phyloP scores from a whole-genome alignment of 1,139 yeast species.

The Lodderomyces elongisporus region DNA sequence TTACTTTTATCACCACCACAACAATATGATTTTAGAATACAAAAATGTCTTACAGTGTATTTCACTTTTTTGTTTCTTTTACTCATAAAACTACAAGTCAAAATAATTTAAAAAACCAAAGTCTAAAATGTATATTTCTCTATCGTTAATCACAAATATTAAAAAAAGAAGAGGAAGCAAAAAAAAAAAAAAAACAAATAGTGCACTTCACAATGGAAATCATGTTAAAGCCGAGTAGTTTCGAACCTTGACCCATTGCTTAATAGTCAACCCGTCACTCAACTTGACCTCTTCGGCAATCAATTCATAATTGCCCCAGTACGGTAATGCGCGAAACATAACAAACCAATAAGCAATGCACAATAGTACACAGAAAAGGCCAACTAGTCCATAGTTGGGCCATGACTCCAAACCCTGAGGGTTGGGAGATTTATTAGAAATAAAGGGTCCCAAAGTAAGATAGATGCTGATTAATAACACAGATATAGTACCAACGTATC shows the following conservation, averaged over 20 bases:
- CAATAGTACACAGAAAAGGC: slow-evolving; percentile 26
- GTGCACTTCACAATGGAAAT: no score
- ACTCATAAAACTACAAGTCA: no score
- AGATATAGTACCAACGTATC: slow-evolving; percentile 38
- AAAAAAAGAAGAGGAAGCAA: no score
- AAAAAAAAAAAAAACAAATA: no score
- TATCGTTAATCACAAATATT: no score
- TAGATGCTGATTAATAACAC: slow-evolving; percentile 37
- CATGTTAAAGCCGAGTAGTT: neutral
- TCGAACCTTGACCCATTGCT: slow-evolving; percentile 37
- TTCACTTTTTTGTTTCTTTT: no score
- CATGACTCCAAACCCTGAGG: slow-evolving; percentile 40
- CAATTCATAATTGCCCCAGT: slow-evolving; percentile 37
- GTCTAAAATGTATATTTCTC: no score
- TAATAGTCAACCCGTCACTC: slow-evolving; percentile 52
- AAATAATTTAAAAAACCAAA: no score
- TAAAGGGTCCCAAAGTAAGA: slow-evolving; percentile 45
- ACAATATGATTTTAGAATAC: no score
- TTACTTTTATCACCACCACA: no score
- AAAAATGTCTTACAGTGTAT: no score
- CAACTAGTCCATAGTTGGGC: slow-evolving; percentile 50
- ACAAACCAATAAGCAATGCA: slow-evolving; percentile 47
- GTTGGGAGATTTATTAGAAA: slow-evolving; percentile 34
- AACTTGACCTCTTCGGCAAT: slow-evolving; percentile 32
- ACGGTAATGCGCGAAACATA: slow-evolving; percentile 43